These are phyloP conservation scores for Eragrostis nindensis DNA, from an alignment of 176 grass and related monocot genomes.

Conservation along the genomic window DNA sequence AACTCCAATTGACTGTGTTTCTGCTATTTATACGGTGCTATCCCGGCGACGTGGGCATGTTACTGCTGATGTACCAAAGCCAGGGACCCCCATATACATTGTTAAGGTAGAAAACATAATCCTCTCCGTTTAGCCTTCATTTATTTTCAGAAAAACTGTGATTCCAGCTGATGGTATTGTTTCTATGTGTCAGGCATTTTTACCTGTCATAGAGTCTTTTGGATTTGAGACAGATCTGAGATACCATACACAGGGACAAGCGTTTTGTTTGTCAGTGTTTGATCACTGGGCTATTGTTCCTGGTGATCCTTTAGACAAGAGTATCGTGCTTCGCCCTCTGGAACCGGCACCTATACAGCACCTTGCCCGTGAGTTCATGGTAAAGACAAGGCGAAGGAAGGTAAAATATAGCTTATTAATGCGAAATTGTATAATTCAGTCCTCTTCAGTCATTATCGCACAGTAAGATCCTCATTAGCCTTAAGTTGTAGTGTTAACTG, in stretches of 20 bases:
- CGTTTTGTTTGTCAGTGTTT: slow-evolving; percentile 92
- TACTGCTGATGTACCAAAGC: slow-evolving; percentile 93
- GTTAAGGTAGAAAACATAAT: slow-evolving; percentile 66
- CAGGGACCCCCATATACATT: slow-evolving; percentile 90
- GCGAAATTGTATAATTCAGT: not conserved
- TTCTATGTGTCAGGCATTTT: slow-evolving; percentile 68
- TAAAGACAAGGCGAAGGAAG: slow-evolving; percentile 90
- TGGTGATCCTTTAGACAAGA: slow-evolving; percentile 94
- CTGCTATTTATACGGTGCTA: slow-evolving; percentile 95
- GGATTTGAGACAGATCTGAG: slow-evolving; percentile 96
- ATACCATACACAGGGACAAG: slow-evolving; percentile 98
- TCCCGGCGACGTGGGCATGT: slow-evolving; percentile 91
- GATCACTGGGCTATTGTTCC: slow-evolving; percentile 99
- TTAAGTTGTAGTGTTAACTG: slow-evolving; percentile 13
- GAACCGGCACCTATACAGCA: slow-evolving; percentile 94
- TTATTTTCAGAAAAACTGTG: slow-evolving; percentile 19
- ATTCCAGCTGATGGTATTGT: slow-evolving; percentile 22
- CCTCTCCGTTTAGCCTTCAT: slow-evolving; percentile 12
- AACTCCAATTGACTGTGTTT: slow-evolving; percentile 98
- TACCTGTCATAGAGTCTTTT: slow-evolving; percentile 98
- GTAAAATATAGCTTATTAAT: slow-evolving; percentile 33
- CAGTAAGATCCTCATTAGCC: not conserved
- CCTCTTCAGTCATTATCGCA: not conserved
- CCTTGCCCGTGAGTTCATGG: slow-evolving; percentile 98
- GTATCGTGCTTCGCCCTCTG: slow-evolving; percentile 78